Evolutionary conservation across 2,329 filamentous ascomycete genomes (phyloP).

Genomic region (Berkeleyomyces rouxiae): DNA sequence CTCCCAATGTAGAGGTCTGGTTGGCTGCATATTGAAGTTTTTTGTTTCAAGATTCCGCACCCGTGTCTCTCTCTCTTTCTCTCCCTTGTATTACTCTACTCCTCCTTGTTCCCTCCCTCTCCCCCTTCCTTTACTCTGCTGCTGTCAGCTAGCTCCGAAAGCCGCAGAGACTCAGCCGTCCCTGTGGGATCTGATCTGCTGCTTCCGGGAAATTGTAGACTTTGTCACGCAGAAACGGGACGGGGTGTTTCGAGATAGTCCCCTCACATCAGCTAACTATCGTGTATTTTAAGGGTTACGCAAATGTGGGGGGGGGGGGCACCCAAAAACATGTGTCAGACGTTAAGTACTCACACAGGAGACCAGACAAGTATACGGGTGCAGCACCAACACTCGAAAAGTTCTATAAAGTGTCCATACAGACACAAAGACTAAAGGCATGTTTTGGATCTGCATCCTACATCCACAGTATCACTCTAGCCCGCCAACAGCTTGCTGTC

Average conservation of each 20-base stretch:
- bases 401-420: no score
- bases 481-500: background rate
- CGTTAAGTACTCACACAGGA: no score
- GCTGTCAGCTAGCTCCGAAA: no score
- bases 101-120: background rate
- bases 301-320: no score
- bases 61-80: background rate
- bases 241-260: no score
- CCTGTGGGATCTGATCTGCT: background rate
- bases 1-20: background rate
- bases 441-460: background rate
- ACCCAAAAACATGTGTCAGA: no score
- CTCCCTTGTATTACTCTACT: background rate
- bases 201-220: background rate
- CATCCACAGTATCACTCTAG: background rate
- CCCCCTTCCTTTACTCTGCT: background rate
- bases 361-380: no score
- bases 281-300: no score
- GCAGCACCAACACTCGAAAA: no score
- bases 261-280: no score
- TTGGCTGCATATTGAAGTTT: background rate
- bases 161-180: background rate
- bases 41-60: background rate
- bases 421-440: no score
- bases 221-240: no score